A percentile compares a stretch with the other conserved stretches of the same genome.
These are phyloP conservation scores for Xylaria sp. DNA, from an alignment of 2,329 filamentous ascomycete genomes.

Conservation along the genomic window DNA sequence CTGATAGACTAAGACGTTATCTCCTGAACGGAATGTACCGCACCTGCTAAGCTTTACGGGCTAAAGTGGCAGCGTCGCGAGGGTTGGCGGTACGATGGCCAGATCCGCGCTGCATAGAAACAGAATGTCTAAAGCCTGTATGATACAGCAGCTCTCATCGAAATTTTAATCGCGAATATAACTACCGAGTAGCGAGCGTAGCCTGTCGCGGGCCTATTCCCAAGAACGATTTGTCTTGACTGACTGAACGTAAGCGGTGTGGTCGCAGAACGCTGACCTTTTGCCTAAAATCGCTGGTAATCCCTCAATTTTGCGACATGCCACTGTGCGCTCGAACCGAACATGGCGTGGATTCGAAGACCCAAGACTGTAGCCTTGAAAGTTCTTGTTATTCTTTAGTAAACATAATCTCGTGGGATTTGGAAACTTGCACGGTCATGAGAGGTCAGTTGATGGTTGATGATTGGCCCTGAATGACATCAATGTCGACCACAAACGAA, in stretches of 20 bases:
- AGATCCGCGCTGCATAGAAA: slow-evolving; percentile 16
- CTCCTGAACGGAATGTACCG: slow-evolving; percentile 20
- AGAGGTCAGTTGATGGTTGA: slow-evolving; percentile 4
- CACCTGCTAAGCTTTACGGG: slow-evolving; percentile 11
- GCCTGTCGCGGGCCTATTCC: slow-evolving; percentile 24
- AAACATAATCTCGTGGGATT: background rate
- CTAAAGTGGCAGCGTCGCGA: slow-evolving; percentile 22
- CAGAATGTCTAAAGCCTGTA: background rate
- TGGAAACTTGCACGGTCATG: slow-evolving; percentile 4
- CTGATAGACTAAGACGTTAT: slow-evolving; percentile 16
- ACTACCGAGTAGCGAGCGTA: slow-evolving; percentile 10
- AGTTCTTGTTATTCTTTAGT: background rate
- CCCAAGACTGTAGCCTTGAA: background rate
- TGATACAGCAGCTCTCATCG: slow-evolving; percentile 1
- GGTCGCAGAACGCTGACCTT: slow-evolving; percentile 41
- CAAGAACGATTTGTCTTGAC: slow-evolving; percentile 34
- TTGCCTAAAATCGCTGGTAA: slow-evolving; percentile 46
- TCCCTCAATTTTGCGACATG: slow-evolving; percentile 37
- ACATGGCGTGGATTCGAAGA: background rate
- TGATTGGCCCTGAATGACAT: slow-evolving; percentile 1
- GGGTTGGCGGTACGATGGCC: slow-evolving; percentile 5
- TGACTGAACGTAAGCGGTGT: slow-evolving; percentile 24
- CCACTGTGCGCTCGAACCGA: slow-evolving; percentile 7
- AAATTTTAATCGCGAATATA: background rate
- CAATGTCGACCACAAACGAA: background rate